Percentiles rank a stretch among this genome's conserved stretches.
These are phyloP conservation scores for Pythium diclinum DNA, from an alignment of 352 stramenopile species.

Conservation along the genomic window DNA sequence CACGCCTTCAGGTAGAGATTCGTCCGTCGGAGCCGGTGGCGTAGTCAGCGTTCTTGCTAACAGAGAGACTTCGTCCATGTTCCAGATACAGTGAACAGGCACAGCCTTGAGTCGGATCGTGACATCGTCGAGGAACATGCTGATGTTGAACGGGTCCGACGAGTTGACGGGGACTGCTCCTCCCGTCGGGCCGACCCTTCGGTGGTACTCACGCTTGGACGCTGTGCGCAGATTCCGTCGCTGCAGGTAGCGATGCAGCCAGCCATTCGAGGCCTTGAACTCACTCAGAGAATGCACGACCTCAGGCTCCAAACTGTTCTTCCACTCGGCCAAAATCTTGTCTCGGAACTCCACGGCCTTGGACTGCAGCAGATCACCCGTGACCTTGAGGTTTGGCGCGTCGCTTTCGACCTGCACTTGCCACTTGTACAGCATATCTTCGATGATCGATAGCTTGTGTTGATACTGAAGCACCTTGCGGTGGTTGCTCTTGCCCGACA, in stretches of 20 bases:
- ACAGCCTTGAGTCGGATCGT: constrained; percentile 46
- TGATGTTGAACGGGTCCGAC: constrained; percentile 24
- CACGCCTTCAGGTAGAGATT: neutral
- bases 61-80: constrained; percentile 55
- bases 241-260: constrained; percentile 77
- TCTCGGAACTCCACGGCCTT: constrained; percentile 83
- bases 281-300: constrained; percentile 76
- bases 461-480: constrained; percentile 82
- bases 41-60: constrained; percentile 11
- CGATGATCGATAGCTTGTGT: constrained; percentile 81
- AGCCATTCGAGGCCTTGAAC: constrained; percentile 84
- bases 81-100: constrained; percentile 66
- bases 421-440: constrained; percentile 86
- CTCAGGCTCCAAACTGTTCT: constrained; percentile 60
- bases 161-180: constrained; percentile 8
- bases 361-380: constrained; percentile 67
- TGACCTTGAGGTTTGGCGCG: constrained; percentile 63
- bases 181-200: constrained; percentile 11
- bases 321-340: constrained; percentile 75
- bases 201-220: constrained; percentile 39
- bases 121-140: constrained; percentile 39
- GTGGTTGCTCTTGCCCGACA: constrained; percentile 63
- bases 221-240: constrained; percentile 64
- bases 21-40: neutral
- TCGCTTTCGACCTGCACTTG: constrained; percentile 77